Evolutionary conservation across 192 early-diverging fungal species (phyloP).

Genomic region (Jimgerdemannia lactiflua): DNA sequence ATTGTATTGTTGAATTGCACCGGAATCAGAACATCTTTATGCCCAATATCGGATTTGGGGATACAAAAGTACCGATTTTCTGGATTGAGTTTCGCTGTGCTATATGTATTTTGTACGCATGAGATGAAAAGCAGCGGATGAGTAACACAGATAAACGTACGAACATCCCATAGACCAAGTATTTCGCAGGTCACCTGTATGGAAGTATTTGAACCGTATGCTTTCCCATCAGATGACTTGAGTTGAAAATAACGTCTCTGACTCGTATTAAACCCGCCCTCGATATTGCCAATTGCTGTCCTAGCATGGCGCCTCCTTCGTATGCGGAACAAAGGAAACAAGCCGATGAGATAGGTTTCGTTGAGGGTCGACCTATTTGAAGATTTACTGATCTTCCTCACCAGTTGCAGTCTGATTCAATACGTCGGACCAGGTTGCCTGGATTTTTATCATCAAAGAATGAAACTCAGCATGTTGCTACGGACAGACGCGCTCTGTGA

Average conservation of each 20-base stretch:
- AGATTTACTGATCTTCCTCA: background rate
- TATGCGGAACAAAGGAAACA: background rate
- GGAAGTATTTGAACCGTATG: conserved; percentile 44
- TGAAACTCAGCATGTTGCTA: background rate
- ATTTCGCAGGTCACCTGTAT: conserved; percentile 19
- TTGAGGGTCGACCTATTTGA: background rate
- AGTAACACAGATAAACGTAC: too few species aligned
- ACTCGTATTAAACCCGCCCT: conserved; percentile 22
- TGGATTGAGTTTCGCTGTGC: conserved; percentile 45
- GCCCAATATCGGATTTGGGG: conserved; percentile 24
- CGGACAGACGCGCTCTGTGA: too few species aligned
- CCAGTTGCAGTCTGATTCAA: background rate
- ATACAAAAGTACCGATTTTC: conserved; percentile 42
- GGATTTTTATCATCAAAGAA: background rate
- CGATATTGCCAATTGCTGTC: conserved; percentile 29
- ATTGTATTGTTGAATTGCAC: conserved; percentile 39
- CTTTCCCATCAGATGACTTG: conserved; percentile 38
- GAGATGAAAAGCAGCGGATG: too few species aligned
- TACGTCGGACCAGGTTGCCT: conserved; percentile 1
- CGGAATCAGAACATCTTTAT: conserved; percentile 24
- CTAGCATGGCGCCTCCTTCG: conserved; percentile 18
- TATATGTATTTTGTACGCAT: background rate
- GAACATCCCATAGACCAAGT: too few species aligned
- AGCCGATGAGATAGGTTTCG: background rate
- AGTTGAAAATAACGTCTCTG: conserved; percentile 31